Evolutionary conservation across 2,329 filamentous ascomycete genomes (phyloP).

Genomic region (Fusarium protoensiforme): DNA sequence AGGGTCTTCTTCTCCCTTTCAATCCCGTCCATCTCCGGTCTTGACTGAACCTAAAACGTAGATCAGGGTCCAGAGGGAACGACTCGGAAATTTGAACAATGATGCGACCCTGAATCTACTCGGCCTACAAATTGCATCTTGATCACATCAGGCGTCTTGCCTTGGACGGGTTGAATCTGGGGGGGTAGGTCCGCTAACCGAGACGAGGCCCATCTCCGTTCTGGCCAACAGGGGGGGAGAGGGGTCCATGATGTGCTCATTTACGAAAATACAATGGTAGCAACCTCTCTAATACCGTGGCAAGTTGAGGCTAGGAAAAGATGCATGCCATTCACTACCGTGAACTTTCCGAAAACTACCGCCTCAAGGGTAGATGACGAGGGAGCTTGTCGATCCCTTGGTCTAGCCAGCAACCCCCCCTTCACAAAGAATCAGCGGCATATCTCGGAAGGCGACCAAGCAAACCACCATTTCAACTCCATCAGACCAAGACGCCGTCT

Average conservation of each 20-base stretch:
- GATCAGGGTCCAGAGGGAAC: background rate
- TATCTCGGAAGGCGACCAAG: background rate
- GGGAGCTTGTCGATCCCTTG: slow-evolving; percentile 16
- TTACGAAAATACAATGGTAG: background rate
- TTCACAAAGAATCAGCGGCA: background rate
- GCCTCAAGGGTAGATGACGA: background rate
- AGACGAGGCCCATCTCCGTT: slow-evolving; percentile 3
- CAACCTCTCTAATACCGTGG: background rate
- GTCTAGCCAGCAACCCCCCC: slow-evolving; percentile 4
- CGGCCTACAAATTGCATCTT: background rate
- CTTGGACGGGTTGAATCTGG: background rate
- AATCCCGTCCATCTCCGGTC: background rate
- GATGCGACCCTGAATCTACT: background rate
- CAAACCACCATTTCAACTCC: background rate
- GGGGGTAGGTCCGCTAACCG: background rate
- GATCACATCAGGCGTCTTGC: background rate
- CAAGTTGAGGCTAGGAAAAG: background rate
- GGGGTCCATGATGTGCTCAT: background rate
- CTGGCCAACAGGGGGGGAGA: background rate
- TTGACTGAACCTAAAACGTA: slow-evolving; percentile 10
- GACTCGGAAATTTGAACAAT: background rate
- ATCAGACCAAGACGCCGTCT: background rate
- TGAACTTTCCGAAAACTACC: background rate
- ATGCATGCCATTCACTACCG: background rate
- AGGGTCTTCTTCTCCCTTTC: slow-evolving; percentile 15